Conservation (phyloP, 202 grass and related monocot genomes). For the Schoenoplectus triqueter region DNA sequence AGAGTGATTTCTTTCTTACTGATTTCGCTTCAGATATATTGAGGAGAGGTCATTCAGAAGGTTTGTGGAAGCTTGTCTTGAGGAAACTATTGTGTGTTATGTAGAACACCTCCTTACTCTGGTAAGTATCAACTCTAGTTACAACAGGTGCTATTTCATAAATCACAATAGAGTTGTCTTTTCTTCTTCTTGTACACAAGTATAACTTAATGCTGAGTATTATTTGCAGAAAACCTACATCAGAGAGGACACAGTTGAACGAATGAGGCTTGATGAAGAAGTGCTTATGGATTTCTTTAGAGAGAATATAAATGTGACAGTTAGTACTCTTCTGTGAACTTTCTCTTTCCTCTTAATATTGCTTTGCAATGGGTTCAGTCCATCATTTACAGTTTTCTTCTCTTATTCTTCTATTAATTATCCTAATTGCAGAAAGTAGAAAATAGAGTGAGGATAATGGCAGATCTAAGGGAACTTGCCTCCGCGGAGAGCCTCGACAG, state of each 20-base stretch:
- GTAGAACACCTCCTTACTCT: slow-evolving; percentile 94
- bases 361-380: neutral
- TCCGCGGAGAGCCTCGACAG: slow-evolving; percentile 97
- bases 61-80: slow-evolving; percentile 95
- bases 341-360: neutral
- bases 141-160: neutral
- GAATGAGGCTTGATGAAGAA: slow-evolving; percentile 98
- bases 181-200: neutral
- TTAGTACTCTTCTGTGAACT: slow-evolving; percentile 51
- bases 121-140: slow-evolving; percentile 53
- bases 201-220: slow-evolving; percentile 33
- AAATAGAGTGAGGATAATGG: slow-evolving; percentile 87
- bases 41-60: slow-evolving; percentile 98
- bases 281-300: slow-evolving; percentile 99
- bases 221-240: slow-evolving; percentile 80
- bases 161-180: slow-evolving; percentile 15
- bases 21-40: slow-evolving; percentile 68
- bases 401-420: neutral
- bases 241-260: slow-evolving; percentile 79
- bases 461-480: slow-evolving; percentile 94
- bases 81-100: slow-evolving; percentile 93
- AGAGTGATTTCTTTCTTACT: slow-evolving; percentile 26
- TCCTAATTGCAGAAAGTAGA: slow-evolving; percentile 84
- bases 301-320: slow-evolving; percentile 84
- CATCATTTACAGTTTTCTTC: neutral